Evolutionary conservation across 139 green algal species (phyloP).

Genomic region (Micromonas commoda): DNA sequence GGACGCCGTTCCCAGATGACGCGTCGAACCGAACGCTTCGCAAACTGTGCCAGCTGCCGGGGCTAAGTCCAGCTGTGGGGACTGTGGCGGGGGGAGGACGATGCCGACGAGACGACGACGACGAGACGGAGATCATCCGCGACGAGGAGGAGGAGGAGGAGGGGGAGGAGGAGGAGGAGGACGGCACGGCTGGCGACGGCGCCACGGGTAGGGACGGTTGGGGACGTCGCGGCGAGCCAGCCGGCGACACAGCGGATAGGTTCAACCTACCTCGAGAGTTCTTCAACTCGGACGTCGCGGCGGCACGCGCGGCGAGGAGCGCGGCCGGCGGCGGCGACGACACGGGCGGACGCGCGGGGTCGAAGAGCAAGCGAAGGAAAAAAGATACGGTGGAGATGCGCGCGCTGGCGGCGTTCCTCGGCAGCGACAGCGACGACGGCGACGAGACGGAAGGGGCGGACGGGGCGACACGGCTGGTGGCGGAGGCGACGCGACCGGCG

Average conservation of each 20-base stretch:
- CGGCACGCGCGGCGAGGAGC: background rate
- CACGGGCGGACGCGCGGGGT: too few species aligned
- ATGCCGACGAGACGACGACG: background rate
- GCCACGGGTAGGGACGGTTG: background rate
- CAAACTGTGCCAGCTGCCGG: background rate
- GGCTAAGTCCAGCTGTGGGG: background rate
- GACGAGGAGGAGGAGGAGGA: background rate
- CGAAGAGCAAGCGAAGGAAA: background rate
- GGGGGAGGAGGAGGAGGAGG: background rate
- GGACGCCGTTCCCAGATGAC: background rate
- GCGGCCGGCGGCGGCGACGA: background rate
- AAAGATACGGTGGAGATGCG: background rate
- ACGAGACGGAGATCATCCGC: background rate
- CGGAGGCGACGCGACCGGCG: background rate
- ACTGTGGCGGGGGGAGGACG: background rate
- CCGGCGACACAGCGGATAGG: too few species aligned
- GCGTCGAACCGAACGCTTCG: background rate
- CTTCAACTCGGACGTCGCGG: background rate
- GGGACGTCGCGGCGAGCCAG: too few species aligned
- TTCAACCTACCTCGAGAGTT: background rate
- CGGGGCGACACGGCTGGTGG: background rate
- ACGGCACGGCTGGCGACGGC: background rate
- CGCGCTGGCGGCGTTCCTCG: background rate
- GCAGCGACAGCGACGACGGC: background rate
- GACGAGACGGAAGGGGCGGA: background rate